These are phyloP conservation scores for Penicilliopsis zonata DNA, from an alignment of 495 filamentous ascomycete species.

Conservation along the genomic window DNA sequence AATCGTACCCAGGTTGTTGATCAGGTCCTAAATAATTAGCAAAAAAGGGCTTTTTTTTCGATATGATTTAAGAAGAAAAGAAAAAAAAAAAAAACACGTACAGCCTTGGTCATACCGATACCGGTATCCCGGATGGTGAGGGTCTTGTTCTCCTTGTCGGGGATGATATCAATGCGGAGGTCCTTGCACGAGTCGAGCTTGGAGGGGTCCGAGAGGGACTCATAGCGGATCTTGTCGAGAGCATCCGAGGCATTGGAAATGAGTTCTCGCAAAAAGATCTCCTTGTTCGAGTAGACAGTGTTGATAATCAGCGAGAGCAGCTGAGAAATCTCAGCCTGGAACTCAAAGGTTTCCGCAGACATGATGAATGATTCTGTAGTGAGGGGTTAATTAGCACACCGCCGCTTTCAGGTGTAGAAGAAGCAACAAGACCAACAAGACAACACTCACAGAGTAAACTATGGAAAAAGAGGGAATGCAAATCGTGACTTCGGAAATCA, in stretches of 20 bases:
- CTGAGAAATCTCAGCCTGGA: constrained; percentile 99
- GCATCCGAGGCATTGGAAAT: constrained; percentile 98
- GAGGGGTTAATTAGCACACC: constrained; percentile 4
- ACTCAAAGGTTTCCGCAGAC: constrained; percentile 90
- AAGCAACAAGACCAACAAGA: too few relatives aligned
- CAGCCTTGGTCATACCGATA: constrained; percentile 99
- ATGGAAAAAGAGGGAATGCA: too few relatives aligned
- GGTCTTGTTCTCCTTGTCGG: constrained; percentile 92
- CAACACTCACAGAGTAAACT: too few relatives aligned
- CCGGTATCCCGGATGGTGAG: constrained; percentile 93
- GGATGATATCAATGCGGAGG: constrained; percentile 95
- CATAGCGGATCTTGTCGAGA: constrained; percentile 98
- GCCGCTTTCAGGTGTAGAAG: too few relatives aligned
- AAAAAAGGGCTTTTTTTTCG: constrained; percentile 7
- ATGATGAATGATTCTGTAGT: constrained; percentile 42
- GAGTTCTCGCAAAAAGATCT: constrained; percentile 97
- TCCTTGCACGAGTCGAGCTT: constrained; percentile 96
- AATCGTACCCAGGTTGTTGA: constrained; percentile 99
- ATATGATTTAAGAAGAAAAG: too few relatives aligned
- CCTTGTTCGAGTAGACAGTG: constrained; percentile 99
- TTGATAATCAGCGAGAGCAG: constrained; percentile 98
- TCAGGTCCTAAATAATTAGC: constrained; percentile 92
- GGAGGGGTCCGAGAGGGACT: constrained; percentile 90
- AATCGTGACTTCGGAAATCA: too few relatives aligned
- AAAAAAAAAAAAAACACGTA: constrained; percentile 52